phyloP scores from a whole-genome alignment of 1,284 basidiomycete species.

The Marasmius sp. region DNA sequence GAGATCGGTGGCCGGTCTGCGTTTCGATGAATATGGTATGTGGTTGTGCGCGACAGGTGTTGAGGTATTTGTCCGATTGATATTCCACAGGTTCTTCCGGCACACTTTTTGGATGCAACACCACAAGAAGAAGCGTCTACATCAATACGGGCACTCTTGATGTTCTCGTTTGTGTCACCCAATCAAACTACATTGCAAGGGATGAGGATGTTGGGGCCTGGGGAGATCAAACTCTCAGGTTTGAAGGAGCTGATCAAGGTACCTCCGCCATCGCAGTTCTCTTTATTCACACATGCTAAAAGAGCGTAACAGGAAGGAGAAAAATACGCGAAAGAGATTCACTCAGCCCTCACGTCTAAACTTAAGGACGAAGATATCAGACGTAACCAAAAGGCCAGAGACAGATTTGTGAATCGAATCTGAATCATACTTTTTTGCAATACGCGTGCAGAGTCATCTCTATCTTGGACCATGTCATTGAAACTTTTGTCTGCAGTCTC shows the following conservation, averaged over 20 bases:
- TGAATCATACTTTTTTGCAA: neutral
- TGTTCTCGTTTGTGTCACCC: conserved; percentile 55
- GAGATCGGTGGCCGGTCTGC: conserved; percentile 69
- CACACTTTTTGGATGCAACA: conserved; percentile 71
- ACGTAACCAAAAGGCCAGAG: conserved; percentile 14
- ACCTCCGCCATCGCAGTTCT: conserved; percentile 5
- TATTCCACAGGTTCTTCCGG: conserved; percentile 43
- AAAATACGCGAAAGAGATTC: conserved; percentile 9
- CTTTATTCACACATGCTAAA: neutral
- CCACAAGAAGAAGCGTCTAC: conserved; percentile 62
- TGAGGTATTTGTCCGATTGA: neutral
- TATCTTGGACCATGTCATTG: too few relatives aligned
- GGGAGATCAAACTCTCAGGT: conserved; percentile 46
- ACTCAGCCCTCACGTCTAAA: conserved; percentile 10
- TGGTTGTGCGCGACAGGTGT: conserved; percentile 12
- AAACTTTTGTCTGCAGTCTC: too few relatives aligned
- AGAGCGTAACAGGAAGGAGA: conserved; percentile 5
- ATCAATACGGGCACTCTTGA: conserved; percentile 54
- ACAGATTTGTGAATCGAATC: conserved; percentile 9
- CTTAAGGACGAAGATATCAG: conserved; percentile 10
- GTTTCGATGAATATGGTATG: conserved; percentile 74
- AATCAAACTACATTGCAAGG: conserved; percentile 48
- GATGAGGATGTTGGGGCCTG: conserved; percentile 60
- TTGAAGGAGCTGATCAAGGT: conserved; percentile 57
- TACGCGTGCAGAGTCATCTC: neutral